Evolutionary conservation across 257 asterid species (phyloP), one percentile per base, ranked within the genome.

Genomic region (Forsythia viridissima): DNA sequence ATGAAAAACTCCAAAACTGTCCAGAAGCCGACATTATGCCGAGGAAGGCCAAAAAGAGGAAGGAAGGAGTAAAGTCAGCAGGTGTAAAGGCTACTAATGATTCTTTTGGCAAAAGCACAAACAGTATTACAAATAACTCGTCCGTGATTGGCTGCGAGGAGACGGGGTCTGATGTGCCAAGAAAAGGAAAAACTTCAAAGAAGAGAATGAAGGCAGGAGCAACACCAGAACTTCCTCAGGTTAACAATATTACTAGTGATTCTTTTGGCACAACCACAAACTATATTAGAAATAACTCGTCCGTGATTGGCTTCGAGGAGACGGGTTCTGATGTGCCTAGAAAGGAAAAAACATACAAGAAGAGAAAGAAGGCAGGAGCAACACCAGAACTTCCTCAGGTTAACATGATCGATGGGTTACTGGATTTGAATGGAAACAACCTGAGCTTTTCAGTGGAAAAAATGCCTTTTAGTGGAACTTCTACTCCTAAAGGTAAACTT

Each of bases 361-460:
- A 74, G 52, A 74, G 42, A 75, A 20, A 61, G 42, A 59, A 36
- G 20, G 74, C 40, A 39, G 84, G 38, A 82, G 70, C 57, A 39
- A 81, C 73, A 65, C 79, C 78, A 13, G 77, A 69, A 43, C 71
- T 71, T 79, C 72, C 79, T 75, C 85, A 71, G 43, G 24, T 48
- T 61, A 79, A 79, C 74, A 42, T 77, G 21, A 68, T 77, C 21
- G 70, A 79, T 71, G 74, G 63, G 66, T 66, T 88, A 70, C 91
- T 94, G 57, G 88, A 88, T 79, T 71, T 86, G 84, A 89, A 90
- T 79, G 85, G 86, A 30, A 81, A 65, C 52, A 74, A 24, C 41
- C 78, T 77, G 0, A 70, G 72, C 81, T 69, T 83, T 70, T 83
- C 89, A 41, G 67, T 80, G 69, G 86, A 78, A 66, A 83, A 73